Evolutionary conservation across 257 asterid genomes (phyloP).

Genomic region (Scutellaria barbata): DNA sequence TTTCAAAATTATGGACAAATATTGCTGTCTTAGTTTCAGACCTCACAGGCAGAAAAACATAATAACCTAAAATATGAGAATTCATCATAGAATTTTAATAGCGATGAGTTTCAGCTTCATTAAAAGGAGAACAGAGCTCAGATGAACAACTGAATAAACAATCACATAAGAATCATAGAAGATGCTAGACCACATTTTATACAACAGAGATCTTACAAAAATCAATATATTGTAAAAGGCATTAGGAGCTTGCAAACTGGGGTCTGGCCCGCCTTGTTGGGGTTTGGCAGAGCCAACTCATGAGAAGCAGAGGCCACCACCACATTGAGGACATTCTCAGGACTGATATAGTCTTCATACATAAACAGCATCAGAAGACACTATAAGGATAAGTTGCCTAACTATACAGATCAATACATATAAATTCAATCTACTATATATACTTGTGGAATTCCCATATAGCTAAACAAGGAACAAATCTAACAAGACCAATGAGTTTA

Average conservation of each 20-base stretch:
- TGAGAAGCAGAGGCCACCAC: no score
- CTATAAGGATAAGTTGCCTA: no score
- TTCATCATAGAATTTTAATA: background rate
- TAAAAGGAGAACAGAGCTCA: constrained; percentile 2
- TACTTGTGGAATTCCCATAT: no score
- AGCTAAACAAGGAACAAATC: constrained; percentile 5
- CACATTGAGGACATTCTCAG: no score
- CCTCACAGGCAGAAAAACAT: background rate
- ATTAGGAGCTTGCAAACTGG: no score
- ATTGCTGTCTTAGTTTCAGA: background rate
- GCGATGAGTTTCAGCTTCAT: background rate
- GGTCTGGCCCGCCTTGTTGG: no score
- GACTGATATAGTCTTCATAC: no score
- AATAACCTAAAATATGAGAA: background rate
- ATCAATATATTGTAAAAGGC: background rate
- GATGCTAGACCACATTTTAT: background rate
- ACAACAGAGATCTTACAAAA: background rate
- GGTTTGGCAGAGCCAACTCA: no score
- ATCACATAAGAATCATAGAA: background rate
- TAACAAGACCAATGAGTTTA: constrained; percentile 1
- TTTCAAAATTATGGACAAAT: background rate
- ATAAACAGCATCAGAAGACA: no score
- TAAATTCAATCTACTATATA: no score
- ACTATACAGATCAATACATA: no score
- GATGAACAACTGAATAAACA: background rate